Percentiles rank a stretch among this genome's conserved stretches.
These are phyloP conservation scores for Jaltomata sinuosa DNA, from an alignment of 257 asterid genomes.

Conservation along the genomic window DNA sequence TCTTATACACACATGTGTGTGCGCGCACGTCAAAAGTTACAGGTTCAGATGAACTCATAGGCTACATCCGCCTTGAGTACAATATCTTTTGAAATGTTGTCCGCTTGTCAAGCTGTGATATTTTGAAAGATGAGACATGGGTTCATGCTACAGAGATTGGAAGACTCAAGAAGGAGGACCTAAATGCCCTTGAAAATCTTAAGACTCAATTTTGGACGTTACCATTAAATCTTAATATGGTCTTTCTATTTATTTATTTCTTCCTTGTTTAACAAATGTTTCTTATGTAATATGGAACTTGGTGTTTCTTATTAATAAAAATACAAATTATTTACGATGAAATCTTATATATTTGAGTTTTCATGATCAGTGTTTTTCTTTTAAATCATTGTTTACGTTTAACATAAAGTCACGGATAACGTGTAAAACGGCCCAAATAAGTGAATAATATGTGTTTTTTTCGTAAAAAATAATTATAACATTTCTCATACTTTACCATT, in stretches of 20 bases:
- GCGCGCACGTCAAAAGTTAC: not conserved
- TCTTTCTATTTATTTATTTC: not conserved
- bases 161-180: conserved; percentile 12
- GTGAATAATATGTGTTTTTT: no score
- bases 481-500: no score
- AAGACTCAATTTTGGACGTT: not conserved
- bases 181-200: conserved; percentile 15
- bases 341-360: not conserved
- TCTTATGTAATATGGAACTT: not conserved
- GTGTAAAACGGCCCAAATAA: no score
- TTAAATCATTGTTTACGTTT: not conserved
- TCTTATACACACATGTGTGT: no score
- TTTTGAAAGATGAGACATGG: not conserved
- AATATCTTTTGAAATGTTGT: not conserved
- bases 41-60: not conserved
- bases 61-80: not conserved
- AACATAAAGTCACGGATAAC: not conserved
- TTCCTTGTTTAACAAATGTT: not conserved
- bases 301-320: not conserved
- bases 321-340: not conserved
- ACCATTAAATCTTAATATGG: not conserved
- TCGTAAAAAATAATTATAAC: no score
- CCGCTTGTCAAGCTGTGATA: not conserved
- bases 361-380: not conserved
- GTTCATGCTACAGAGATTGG: conserved; percentile 8